phyloP scores from a whole-genome alignment of 257 asterid genomes.

The Coffea eugenioides region DNA sequence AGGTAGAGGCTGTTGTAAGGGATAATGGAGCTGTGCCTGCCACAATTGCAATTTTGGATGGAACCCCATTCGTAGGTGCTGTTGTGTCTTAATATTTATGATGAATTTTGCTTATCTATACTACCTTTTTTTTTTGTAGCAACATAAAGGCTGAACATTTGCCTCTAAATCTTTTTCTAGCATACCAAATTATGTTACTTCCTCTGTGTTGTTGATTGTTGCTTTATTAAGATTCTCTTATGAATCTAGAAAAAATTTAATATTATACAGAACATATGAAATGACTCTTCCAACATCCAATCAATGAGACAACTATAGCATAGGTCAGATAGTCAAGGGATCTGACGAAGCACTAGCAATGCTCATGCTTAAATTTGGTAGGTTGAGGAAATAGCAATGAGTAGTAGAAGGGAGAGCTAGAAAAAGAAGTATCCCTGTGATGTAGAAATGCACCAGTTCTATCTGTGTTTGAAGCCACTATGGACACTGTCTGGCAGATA shows the following conservation, averaged over 20 bases:
- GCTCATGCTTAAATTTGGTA: too few relatives aligned
- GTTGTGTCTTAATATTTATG: slow-evolving; percentile 15
- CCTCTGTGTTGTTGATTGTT: not conserved
- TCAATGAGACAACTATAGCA: not conserved
- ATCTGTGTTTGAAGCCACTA: not conserved
- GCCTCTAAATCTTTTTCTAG: not conserved
- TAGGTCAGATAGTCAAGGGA: not conserved
- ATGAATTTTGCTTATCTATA: slow-evolving; percentile 8
- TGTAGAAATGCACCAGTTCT: not conserved
- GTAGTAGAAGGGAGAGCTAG: not conserved
- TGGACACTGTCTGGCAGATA: not conserved
- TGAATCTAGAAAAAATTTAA: too few relatives aligned
- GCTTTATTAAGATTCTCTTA: not conserved
- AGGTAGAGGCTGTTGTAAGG: slow-evolving; percentile 70
- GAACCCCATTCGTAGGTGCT: slow-evolving; percentile 74
- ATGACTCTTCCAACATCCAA: not conserved
- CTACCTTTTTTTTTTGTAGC: slow-evolving; percentile 13
- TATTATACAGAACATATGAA: not conserved
- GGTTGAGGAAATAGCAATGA: not conserved
- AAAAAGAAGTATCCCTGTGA: not conserved
- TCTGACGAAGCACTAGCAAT: not conserved
- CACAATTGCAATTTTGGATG: slow-evolving; percentile 86
- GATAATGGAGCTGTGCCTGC: slow-evolving; percentile 91
- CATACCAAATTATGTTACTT: not conserved
- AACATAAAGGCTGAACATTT: not conserved